Conservation (phyloP, 202 grass and related monocot species). For the Musa balbisiana region DNA sequence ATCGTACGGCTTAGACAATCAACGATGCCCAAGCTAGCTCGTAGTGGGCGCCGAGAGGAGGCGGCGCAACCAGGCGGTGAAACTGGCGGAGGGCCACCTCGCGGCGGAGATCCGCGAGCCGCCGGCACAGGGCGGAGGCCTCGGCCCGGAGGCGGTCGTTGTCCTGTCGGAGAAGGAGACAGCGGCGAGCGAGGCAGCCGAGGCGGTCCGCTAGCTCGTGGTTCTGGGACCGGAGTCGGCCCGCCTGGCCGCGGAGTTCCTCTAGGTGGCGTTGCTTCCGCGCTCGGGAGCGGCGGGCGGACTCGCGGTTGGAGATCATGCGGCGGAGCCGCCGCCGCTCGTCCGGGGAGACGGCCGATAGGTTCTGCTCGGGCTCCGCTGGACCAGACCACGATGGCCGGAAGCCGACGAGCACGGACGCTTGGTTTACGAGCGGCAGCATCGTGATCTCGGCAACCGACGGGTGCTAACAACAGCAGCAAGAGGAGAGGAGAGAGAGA, state of each 20-base stretch:
- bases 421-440: background rate
- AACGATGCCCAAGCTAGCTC: background rate
- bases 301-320: conserved; percentile 16
- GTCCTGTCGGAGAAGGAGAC: background rate
- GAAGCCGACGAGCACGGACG: background rate
- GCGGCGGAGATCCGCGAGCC: background rate
- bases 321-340: conserved; percentile 9
- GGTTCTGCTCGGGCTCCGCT: background rate
- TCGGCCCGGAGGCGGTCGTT: conserved; percentile 1
- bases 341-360: background rate
- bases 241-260: background rate
- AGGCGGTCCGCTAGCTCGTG: background rate
- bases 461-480: too few species aligned
- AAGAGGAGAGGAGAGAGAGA: background rate
- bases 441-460: background rate
- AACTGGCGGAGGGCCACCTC: background rate
- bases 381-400: background rate
- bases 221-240: background rate
- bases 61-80: background rate
- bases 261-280: conserved; percentile 10
- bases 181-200: background rate
- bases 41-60: background rate
- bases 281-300: conserved; percentile 6
- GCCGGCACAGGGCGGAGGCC: background rate
- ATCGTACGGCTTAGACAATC: background rate